phyloP scores from a whole-genome alignment of 148 eudicot species.

The Beta vulgaris region DNA sequence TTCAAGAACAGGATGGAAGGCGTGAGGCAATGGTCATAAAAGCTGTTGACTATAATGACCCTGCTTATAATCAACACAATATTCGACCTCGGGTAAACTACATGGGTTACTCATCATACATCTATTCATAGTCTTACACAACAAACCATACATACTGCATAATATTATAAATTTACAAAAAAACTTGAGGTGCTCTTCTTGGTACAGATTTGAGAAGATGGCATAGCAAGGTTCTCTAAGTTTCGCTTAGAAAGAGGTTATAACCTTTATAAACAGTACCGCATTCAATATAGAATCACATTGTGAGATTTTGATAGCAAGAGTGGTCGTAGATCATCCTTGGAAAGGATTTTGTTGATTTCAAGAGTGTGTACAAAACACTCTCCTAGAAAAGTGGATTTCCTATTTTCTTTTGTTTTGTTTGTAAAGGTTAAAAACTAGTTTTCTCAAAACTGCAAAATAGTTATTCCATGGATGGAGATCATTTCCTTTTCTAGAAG shows the following conservation, averaged over 20 bases:
- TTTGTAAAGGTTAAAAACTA: too few relatives aligned
- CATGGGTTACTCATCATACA: conserved; percentile 68
- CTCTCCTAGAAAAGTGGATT: too few relatives aligned
- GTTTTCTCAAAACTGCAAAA: too few relatives aligned
- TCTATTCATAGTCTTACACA: conserved; percentile 28
- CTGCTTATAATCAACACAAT: conserved; percentile 43
- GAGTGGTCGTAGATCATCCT: background rate
- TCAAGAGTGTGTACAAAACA: too few relatives aligned
- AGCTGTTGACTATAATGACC: conserved; percentile 77
- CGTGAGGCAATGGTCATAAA: conserved; percentile 76
- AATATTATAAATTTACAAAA: background rate
- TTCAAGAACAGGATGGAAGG: conserved; percentile 72
- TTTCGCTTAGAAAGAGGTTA: background rate
- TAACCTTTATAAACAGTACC: background rate
- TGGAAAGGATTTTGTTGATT: background rate
- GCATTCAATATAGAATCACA: background rate
- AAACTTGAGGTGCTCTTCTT: background rate
- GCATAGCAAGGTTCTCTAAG: background rate
- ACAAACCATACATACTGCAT: background rate
- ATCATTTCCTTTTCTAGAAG: too few relatives aligned
- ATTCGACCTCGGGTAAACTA: conserved; percentile 70
- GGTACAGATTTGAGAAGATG: conserved; percentile 6
- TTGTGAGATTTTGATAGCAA: background rate
- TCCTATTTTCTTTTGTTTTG: too few relatives aligned
- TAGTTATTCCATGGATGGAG: too few relatives aligned